Conservation (phyloP, 768 basidiomycete species). For the Panaeolus cyanescens region DNA sequence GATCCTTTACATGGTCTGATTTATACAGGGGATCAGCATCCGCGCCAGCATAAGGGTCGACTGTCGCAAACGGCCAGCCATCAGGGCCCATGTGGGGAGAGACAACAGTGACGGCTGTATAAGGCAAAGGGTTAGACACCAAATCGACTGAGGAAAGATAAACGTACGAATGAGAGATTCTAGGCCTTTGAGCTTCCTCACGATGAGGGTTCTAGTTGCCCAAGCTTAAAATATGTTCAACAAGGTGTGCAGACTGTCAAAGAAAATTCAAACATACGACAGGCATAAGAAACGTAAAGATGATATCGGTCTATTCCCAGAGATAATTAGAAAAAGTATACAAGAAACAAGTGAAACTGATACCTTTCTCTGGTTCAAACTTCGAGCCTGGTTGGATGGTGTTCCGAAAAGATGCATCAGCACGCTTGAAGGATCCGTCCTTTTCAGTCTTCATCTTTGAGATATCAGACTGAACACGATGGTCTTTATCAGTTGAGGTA, state of each 20-base stretch:
- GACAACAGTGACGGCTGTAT: conserved; percentile 72
- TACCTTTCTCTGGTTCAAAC: conserved; percentile 73
- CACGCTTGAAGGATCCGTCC: conserved; percentile 71
- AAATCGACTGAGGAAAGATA: background rate
- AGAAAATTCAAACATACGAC: conserved; percentile 49
- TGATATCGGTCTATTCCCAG: conserved; percentile 76
- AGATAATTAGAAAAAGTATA: background rate
- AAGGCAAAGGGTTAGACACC: background rate
- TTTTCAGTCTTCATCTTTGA: conserved; percentile 50
- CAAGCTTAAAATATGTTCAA: conserved; percentile 56
- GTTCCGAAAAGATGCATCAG: conserved; percentile 51
- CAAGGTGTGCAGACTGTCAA: conserved; percentile 4
- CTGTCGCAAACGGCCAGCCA: conserved; percentile 87
- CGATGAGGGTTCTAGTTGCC: conserved; percentile 90
- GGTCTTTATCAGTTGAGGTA: background rate
- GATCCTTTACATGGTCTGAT: conserved; percentile 74
- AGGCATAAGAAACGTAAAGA: conserved; percentile 86
- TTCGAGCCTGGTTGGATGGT: conserved; percentile 43
- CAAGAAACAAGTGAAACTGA: background rate
- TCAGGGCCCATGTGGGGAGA: conserved; percentile 82
- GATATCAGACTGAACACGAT: conserved; percentile 47
- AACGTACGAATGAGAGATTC: conserved; percentile 78
- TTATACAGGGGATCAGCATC: conserved; percentile 76
- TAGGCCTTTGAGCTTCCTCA: conserved; percentile 89
- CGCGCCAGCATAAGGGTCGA: conserved; percentile 68